These are phyloP conservation scores for Penicillium sp. DNA, from an alignment of 2,329 filamentous ascomycete species.

Conservation along the genomic window DNA sequence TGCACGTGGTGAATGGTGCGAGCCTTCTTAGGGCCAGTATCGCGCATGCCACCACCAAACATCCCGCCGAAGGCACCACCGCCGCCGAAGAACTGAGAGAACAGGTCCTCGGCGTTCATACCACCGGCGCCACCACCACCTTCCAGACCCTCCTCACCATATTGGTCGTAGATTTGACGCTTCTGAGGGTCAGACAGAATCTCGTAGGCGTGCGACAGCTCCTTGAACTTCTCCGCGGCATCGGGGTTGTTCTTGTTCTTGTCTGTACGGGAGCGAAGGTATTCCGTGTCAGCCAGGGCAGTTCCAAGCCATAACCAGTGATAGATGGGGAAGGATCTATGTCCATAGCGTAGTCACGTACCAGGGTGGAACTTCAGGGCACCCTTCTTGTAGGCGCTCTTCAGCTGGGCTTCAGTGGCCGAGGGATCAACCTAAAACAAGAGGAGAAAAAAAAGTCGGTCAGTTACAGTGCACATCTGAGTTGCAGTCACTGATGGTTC, in stretches of 20 bases:
- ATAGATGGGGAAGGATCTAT: not conserved
- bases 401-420: constrained; percentile 82
- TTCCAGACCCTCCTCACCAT: constrained; percentile 95
- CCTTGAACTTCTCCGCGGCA: constrained; percentile 98
- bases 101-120: constrained; percentile 95
- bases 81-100: constrained; percentile 93
- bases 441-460: constrained; percentile 29
- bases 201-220: constrained; percentile 94
- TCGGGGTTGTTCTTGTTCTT: constrained; percentile 95
- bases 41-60: constrained; percentile 76
- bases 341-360: constrained; percentile 56
- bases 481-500: not conserved
- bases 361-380: constrained; percentile 86
- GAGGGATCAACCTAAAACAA: constrained; percentile 68
- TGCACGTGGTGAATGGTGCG: constrained; percentile 97
- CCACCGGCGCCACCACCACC: constrained; percentile 76
- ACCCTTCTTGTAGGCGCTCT: constrained; percentile 92
- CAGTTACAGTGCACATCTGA: not conserved
- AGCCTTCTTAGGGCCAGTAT: constrained; percentile 83
- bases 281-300: constrained; percentile 1
- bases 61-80: constrained; percentile 73
- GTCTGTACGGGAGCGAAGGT: constrained; percentile 57
- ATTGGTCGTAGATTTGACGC: constrained; percentile 90
- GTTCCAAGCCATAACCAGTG: not conserved
- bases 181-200: constrained; percentile 90